Conservation (phyloP, 2,329 filamentous ascomycete species). For the Trichoderma breve region DNA sequence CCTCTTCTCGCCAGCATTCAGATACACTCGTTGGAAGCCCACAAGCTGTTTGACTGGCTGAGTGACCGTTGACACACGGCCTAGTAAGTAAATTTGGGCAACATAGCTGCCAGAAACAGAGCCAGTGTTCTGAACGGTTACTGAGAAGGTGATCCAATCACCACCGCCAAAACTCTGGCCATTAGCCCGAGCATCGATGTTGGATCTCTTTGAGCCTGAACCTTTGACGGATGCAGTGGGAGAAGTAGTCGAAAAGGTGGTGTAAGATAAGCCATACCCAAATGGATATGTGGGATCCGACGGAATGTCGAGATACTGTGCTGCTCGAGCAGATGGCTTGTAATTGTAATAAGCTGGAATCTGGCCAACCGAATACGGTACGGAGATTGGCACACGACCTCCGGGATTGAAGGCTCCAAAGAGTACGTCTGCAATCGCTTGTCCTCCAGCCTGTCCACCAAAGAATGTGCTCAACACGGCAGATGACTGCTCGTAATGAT, state of each 20-base stretch:
- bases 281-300: constrained; percentile 16
- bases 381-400: constrained; percentile 5
- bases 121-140: constrained; percentile 5
- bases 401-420: constrained; percentile 17
- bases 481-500: constrained; percentile 4
- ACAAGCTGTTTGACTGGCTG: constrained; percentile 17
- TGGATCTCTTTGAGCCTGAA: not conserved
- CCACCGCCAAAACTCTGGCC: constrained; percentile 1
- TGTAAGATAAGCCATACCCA: constrained; percentile 17
- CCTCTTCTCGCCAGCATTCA: constrained; percentile 12
- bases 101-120: constrained; percentile 16
- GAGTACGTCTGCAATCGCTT: constrained; percentile 15
- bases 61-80: constrained; percentile 15
- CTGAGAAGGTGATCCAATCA: constrained; percentile 13
- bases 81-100: constrained; percentile 11
- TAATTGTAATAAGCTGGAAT: constrained; percentile 18
- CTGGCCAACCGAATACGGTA: constrained; percentile 11
- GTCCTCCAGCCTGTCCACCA: constrained; percentile 14
- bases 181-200: not conserved
- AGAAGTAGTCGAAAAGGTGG: constrained; percentile 6
- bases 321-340: constrained; percentile 12
- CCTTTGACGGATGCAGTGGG: constrained; percentile 3
- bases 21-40: constrained; percentile 17
- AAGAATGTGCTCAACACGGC: constrained; percentile 14
- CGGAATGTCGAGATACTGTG: constrained; percentile 11